Conservation (phyloP, 2,329 filamentous ascomycete genomes). For the Cryphonectria naterciae region DNA sequence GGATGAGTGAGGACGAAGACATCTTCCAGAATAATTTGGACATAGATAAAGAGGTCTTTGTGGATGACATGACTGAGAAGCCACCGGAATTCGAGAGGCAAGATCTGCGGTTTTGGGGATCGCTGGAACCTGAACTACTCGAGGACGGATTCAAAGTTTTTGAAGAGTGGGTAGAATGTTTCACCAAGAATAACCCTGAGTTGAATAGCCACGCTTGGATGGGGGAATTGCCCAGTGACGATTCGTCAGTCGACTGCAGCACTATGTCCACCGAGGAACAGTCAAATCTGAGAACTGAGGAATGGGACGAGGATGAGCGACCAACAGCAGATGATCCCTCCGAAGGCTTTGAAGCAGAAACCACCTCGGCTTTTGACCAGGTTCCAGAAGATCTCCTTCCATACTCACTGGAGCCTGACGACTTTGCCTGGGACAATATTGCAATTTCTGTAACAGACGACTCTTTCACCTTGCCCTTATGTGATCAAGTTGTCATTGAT, state of each 20-base stretch:
- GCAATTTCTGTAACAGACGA: not conserved
- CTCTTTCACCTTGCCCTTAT: not conserved
- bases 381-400: too few species aligned
- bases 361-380: not conserved
- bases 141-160: accelerated
- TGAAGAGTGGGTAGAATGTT: not conserved
- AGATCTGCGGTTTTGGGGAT: accelerated
- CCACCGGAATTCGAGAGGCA: not conserved
- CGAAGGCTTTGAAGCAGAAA: not conserved
- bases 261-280: not conserved
- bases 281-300: not conserved
- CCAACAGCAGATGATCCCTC: not conserved
- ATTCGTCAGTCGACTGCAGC: not conserved
- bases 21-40: not conserved
- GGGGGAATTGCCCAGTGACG: not conserved
- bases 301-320: not conserved
- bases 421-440: not conserved
- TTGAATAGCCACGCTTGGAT: not conserved
- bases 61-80: conserved; percentile 10
- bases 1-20: not conserved
- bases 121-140: accelerated
- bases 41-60: accelerated
- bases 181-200: not conserved
- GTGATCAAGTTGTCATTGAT: not conserved
- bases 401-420: not conserved